Base-by-base conservation (phyloP, 1,284 basidiomycete genomes). In the Irpex sp. region DNA sequence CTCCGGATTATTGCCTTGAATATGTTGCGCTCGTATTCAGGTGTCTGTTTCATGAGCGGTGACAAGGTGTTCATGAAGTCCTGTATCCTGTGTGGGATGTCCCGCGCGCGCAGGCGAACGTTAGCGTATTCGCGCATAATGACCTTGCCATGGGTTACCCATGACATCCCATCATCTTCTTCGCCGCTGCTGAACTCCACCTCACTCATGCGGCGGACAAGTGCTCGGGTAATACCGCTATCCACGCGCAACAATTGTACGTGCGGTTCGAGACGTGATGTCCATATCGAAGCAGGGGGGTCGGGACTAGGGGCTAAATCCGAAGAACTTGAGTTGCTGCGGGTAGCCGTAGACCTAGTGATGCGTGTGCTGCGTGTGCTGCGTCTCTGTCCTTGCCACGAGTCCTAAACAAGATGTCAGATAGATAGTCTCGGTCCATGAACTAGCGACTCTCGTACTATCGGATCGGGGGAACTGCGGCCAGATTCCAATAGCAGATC, bases 1-100 rank as follows among this genome's bases (percentile, higher is more conserved):
- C 72, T 70, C 26, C 61, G 61, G 52, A 78, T 76, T 51, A 67
- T 63, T 6, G 73, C 71, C 63, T 75, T 72, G 54, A 78, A 75
- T 31, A 77, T 61, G 34, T 64, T 65, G n/a, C 68, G 70, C 55
- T 73, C 73, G 66, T 73, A 68, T 54, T 68, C 67, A 37, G 68
- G 68, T 9, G 65, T 69, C n/a, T 64, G 69, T 11, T 71, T 65
- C 17, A 67, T 63, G 1, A 51, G 26, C 0, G 62, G 60, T 11
- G 57, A 47, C 34, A 76, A 58, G 0, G 69, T 60, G 60, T 76
- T 77, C 61, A 77, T 65, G 3, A 68, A 67, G 60, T 77, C 75
- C 55, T 73, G 72, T 2, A 77, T 59, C 19, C 71, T 66, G 60
- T 74, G 72, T 8, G 74, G 74, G 9, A 77, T 70, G 48, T 77